Evolutionary conservation across 2,329 filamentous ascomycete genomes (phyloP).

Genomic region (Fusarium azukiicola): DNA sequence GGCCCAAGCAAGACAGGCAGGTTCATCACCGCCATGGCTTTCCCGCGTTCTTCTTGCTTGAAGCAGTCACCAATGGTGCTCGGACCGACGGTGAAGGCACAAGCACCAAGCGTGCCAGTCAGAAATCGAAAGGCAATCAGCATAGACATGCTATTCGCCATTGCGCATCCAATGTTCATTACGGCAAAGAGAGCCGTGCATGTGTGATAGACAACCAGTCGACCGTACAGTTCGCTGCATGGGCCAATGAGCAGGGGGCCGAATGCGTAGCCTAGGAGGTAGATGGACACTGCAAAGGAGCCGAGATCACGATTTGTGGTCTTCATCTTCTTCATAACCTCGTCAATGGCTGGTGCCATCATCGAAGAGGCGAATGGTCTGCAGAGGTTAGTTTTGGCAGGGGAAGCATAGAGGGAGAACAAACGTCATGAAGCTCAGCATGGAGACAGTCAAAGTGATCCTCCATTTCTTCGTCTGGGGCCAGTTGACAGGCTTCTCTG

Average conservation of each 20-base stretch:
- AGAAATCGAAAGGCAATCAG: conserved; percentile 81
- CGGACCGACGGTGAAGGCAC: conserved; percentile 71
- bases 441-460: conserved; percentile 27
- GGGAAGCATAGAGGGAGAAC: neutral
- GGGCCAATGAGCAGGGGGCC: conserved; percentile 71
- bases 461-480: conserved; percentile 38
- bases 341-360: conserved; percentile 37
- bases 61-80: conserved; percentile 17
- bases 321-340: conserved; percentile 37
- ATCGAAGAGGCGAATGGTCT: conserved; percentile 45
- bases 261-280: conserved; percentile 72
- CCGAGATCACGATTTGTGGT: conserved; percentile 36
- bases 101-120: conserved; percentile 76
- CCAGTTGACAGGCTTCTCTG: conserved; percentile 39
- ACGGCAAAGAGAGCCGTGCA: conserved; percentile 57
- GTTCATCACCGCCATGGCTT: conserved; percentile 14
- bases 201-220: conserved; percentile 67
- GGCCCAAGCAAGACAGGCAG: conserved; percentile 9
- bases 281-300: conserved; percentile 53
- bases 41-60: neutral
- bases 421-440: conserved; percentile 38
- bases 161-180: conserved; percentile 31
- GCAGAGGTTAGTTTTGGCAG: neutral
- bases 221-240: conserved; percentile 71
- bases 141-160: conserved; percentile 65